These are phyloP conservation scores for Talaromyces pinophilus DNA, from an alignment of 2,329 filamentous ascomycete species.

Conservation along the genomic window DNA sequence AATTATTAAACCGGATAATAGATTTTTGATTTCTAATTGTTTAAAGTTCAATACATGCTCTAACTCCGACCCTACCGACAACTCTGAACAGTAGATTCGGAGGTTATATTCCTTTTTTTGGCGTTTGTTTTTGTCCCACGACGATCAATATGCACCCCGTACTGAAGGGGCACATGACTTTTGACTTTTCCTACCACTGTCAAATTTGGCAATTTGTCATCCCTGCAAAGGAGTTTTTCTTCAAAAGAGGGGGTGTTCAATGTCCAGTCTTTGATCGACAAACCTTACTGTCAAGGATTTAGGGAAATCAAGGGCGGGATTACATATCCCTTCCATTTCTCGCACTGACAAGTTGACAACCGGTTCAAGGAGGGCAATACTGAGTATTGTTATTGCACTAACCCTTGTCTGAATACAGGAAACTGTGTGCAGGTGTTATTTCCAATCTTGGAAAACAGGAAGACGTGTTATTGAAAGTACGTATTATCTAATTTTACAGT, in stretches of 20 bases:
- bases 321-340: background rate
- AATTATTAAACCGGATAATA: background rate
- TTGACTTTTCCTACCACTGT: background rate
- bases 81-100: background rate
- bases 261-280: background rate
- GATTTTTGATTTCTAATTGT: background rate
- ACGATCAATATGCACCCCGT: slow-evolving; percentile 4
- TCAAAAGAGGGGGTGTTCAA: background rate
- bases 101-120: background rate
- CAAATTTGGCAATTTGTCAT: background rate
- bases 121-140: background rate
- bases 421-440: too few relatives aligned
- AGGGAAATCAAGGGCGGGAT: background rate
- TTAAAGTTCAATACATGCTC: background rate
- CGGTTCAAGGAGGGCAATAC: too few relatives aligned
- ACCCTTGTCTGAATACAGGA: background rate
- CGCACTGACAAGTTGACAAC: too few relatives aligned
- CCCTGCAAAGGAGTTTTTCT: background rate
- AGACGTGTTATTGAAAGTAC: too few relatives aligned
- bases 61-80: background rate
- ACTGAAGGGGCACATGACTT: slow-evolving; percentile 1
- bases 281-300: background rate
- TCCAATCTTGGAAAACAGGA: too few relatives aligned
- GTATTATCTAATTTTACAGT: too few relatives aligned
- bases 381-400: background rate